Conservation (phyloP, 2,329 filamentous ascomycete genomes). For the Fusarium piperis region DNA sequence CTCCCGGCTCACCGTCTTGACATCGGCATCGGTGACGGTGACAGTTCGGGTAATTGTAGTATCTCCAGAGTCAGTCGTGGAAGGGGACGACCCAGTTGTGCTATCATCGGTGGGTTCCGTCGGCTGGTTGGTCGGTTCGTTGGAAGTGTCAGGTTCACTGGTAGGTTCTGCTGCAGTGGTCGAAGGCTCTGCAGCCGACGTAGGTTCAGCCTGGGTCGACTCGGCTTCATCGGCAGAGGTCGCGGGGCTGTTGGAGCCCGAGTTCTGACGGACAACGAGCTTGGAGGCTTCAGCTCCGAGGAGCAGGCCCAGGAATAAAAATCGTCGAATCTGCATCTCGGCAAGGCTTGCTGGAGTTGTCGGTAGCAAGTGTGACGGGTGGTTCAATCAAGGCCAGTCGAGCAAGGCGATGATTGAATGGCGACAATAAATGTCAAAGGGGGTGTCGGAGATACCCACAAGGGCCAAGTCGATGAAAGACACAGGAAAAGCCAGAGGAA, state of each 20-base stretch:
- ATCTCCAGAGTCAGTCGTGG: constrained; percentile 31
- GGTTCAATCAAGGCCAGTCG: constrained; percentile 23
- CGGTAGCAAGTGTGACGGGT: constrained; percentile 6
- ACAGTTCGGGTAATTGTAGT: constrained; percentile 43
- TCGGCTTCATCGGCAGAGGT: background rate
- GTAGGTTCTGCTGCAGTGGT: constrained; percentile 11
- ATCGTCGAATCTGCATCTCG: constrained; percentile 39
- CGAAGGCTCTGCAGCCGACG: constrained; percentile 11
- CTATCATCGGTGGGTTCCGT: background rate
- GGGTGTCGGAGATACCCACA: constrained; percentile 23
- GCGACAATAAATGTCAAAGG: background rate
- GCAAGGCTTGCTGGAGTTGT: constrained; percentile 5
- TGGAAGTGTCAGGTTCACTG: background rate
- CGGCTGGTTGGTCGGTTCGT: background rate
- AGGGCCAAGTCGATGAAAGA: constrained; percentile 21
- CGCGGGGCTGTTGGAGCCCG: background rate
- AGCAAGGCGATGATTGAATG: constrained; percentile 9
- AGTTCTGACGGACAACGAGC: constrained; percentile 26
- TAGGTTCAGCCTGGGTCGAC: constrained; percentile 19
- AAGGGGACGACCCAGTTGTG: background rate
- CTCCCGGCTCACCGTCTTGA: constrained; percentile 41
- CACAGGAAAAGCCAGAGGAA: constrained; percentile 28
- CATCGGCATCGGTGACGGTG: constrained; percentile 44
- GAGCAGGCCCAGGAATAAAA: constrained; percentile 39
- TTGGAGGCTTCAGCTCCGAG: constrained; percentile 38